These are phyloP conservation scores for Penicillium sp. DNA, from an alignment of 2,329 filamentous ascomycete genomes.

Conservation along the genomic window DNA sequence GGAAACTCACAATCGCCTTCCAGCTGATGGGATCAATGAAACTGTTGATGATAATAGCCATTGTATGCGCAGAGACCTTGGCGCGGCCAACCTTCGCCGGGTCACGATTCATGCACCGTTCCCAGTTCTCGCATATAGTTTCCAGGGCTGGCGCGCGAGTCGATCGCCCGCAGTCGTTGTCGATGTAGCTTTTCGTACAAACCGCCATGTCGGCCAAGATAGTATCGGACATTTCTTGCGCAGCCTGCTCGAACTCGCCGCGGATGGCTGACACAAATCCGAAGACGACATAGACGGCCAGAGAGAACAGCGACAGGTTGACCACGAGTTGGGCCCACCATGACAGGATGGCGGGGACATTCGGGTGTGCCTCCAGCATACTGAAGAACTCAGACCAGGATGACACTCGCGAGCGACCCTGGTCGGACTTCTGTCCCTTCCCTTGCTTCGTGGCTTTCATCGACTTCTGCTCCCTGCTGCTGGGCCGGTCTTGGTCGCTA, in stretches of 20 bases:
- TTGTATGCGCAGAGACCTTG: conserved; percentile 78
- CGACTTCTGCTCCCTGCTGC: conserved; percentile 39
- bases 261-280: conserved; percentile 68
- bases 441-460: conserved; percentile 26
- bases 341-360: conserved; percentile 64
- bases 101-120: conserved; percentile 82
- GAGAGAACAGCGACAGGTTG: conserved; percentile 50
- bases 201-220: conserved; percentile 70
- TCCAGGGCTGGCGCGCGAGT: conserved; percentile 71
- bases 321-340: conserved; percentile 64
- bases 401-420: conserved; percentile 31
- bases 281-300: conserved; percentile 65
- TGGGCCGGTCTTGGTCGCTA: conserved; percentile 43
- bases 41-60: conserved; percentile 89
- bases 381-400: conserved; percentile 56
- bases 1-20: conserved; percentile 66
- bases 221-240: conserved; percentile 65
- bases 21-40: conserved; percentile 89
- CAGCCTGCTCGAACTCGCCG: conserved; percentile 71
- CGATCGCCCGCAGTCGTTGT: conserved; percentile 71
- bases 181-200: conserved; percentile 71
- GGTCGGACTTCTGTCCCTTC: conserved; percentile 14
- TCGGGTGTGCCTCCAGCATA: conserved; percentile 64
- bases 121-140: conserved; percentile 74
- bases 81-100: conserved; percentile 74